Evolutionary conservation across 495 filamentous ascomycete species (phyloP).

Genomic region (Immersiella caudata): DNA sequence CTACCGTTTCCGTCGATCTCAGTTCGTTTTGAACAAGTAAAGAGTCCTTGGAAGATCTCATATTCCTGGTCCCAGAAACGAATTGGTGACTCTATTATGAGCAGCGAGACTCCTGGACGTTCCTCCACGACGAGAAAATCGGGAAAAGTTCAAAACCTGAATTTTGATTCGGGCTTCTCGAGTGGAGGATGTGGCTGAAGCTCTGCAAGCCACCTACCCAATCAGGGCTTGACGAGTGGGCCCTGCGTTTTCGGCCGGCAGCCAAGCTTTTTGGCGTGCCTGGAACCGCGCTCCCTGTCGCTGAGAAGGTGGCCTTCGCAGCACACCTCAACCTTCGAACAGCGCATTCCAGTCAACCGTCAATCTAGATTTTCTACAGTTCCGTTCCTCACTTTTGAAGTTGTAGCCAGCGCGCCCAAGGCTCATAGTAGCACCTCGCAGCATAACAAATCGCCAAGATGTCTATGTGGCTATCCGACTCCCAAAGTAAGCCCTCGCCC

Average conservation of each 20-base stretch:
- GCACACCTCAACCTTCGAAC: not conserved
- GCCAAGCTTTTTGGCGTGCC: not conserved
- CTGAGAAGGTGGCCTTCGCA: constrained; percentile 1
- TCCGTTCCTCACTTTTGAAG: not conserved
- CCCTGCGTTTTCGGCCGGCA: not conserved
- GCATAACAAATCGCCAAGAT: constrained; percentile 38
- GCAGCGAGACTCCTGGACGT: not conserved
- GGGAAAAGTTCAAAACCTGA: not conserved
- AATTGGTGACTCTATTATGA: not conserved
- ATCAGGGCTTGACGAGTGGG: constrained; percentile 10
- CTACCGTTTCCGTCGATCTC: not conserved
- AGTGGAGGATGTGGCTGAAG: constrained; percentile 1
- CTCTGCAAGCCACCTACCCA: not conserved
- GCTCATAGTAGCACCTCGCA: not conserved
- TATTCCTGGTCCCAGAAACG: not conserved
- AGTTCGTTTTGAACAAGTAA: too few relatives aligned
- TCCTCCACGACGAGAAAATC: not conserved
- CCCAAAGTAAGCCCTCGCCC: constrained; percentile 72
- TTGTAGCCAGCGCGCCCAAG: not conserved
- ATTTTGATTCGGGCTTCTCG: not conserved
- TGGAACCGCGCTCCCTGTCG: not conserved
- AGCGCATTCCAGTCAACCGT: not conserved
- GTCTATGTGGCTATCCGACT: constrained; percentile 92
- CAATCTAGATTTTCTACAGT: not conserved
- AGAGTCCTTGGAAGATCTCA: too few relatives aligned